These are phyloP conservation scores for Xylariaceae sp. DNA, from an alignment of 2,329 filamentous ascomycete species.

Conservation along the genomic window DNA sequence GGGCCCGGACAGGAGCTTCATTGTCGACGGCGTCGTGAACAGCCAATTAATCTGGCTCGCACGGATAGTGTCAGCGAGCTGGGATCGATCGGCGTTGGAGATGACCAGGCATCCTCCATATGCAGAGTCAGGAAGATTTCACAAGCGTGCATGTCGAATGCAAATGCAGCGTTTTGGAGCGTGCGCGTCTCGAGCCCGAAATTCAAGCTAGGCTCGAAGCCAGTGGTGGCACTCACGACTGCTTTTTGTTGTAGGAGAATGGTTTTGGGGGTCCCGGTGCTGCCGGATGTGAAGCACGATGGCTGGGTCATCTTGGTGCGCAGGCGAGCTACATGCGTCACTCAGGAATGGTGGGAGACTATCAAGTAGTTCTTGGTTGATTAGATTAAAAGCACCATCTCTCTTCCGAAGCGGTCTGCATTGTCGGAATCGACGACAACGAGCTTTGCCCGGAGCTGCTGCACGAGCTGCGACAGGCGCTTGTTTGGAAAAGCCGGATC, in stretches of 20 bases:
- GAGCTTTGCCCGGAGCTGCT: neutral
- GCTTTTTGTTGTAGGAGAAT: neutral
- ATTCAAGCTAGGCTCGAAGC: neutral
- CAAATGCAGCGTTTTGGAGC: neutral
- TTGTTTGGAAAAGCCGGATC: neutral
- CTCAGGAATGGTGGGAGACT: neutral
- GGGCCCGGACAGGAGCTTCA: neutral
- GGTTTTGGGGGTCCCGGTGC: neutral
- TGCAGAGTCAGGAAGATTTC: neutral
- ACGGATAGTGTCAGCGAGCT: neutral
- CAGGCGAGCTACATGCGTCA: neutral
- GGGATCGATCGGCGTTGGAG: neutral
- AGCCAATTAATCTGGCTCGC: neutral
- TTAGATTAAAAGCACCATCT: neutral
- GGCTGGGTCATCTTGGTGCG: neutral
- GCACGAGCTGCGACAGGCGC: neutral
- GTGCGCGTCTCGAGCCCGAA: neutral
- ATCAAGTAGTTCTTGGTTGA: neutral
- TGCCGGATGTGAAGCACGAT: neutral
- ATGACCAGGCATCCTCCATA: neutral
- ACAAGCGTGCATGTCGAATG: neutral
- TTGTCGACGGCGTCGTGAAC: neutral
- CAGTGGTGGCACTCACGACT: neutral
- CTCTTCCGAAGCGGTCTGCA: neutral
- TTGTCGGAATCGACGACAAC: neutral